Evolutionary conservation across 2,329 filamentous ascomycete species (phyloP).

Genomic region (Cyclaneusma minus): DNA sequence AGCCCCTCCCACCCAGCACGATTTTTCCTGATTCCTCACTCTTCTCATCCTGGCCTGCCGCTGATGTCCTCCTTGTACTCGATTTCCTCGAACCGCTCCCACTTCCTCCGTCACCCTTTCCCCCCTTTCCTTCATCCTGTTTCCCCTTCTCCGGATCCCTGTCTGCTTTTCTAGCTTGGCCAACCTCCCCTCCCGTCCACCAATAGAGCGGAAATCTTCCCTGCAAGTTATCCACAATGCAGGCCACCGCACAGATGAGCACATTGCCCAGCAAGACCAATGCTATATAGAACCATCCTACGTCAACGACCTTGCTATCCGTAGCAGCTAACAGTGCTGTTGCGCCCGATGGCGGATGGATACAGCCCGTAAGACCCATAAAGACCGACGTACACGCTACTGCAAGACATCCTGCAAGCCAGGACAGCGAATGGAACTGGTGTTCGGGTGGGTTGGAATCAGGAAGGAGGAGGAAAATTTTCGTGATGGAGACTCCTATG

Average conservation of each 20-base stretch:
- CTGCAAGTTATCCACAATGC: constrained; percentile 56
- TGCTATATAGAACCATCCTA: constrained; percentile 57
- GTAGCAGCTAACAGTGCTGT: constrained; percentile 56
- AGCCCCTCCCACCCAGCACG: too few relatives aligned
- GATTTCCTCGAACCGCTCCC: too few relatives aligned
- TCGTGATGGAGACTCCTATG: constrained; percentile 44
- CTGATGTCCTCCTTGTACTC: too few relatives aligned
- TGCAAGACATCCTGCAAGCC: constrained; percentile 48
- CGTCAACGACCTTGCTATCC: constrained; percentile 30
- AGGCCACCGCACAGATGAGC: constrained; percentile 45
- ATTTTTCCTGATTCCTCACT: too few relatives aligned
- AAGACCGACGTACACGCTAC: constrained; percentile 45
- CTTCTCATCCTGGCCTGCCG: too few relatives aligned
- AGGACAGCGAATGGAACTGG: constrained; percentile 35
- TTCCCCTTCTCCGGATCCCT: not conserved
- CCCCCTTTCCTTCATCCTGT: not conserved
- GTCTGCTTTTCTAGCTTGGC: not conserved
- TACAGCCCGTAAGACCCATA: constrained; percentile 57
- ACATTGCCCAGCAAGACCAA: constrained; percentile 42
- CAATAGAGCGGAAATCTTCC: constrained; percentile 54
- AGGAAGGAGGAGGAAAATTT: constrained; percentile 42
- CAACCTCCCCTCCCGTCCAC: constrained; percentile 36
- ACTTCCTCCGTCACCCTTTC: constrained; percentile 1
- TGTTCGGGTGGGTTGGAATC: constrained; percentile 25
- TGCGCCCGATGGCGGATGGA: constrained; percentile 61